Percentiles rank a stretch among this genome's conserved stretches.
Evolutionary conservation across 2,329 filamentous ascomycete genomes (phyloP).

Genomic region (Fusarium tuaranense): DNA sequence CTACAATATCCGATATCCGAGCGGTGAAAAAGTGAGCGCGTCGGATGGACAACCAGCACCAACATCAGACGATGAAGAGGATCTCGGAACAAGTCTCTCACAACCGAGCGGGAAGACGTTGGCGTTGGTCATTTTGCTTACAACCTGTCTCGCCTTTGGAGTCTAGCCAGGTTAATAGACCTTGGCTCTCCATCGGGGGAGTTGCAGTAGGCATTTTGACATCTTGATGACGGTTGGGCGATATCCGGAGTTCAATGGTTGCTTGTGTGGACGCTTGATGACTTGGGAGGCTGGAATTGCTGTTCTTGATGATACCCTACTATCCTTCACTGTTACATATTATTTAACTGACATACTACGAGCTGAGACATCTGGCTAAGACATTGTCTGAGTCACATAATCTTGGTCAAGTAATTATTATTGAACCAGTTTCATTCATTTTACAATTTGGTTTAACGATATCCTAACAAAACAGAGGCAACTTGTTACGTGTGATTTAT

Average conservation of each 20-base stretch:
- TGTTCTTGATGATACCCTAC: slow-evolving; percentile 37
- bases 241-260: slow-evolving; percentile 12
- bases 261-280: not conserved
- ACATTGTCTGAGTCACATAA: not conserved
- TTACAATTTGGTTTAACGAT: slow-evolving; percentile 26
- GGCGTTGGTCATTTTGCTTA: slow-evolving; percentile 29
- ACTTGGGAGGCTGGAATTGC: not conserved
- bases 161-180: slow-evolving; percentile 4
- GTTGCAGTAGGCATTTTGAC: not conserved
- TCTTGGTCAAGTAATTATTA: not conserved
- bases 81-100: not conserved
- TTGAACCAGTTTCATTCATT: slow-evolving; percentile 8
- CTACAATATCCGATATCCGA: slow-evolving; percentile 61
- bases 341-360: not conserved
- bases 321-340: slow-evolving; percentile 12
- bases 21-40: slow-evolving; percentile 56
- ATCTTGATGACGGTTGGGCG: not conserved
- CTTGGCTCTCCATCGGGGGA: not conserved
- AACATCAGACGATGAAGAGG: slow-evolving; percentile 12
- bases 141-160: slow-evolving; percentile 20
- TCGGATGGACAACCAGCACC: slow-evolving; percentile 23
- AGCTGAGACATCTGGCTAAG: not conserved
- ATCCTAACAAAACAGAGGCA: not conserved
- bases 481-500: not conserved
- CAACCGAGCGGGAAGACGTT: slow-evolving; percentile 17